These are phyloP conservation scores for Cymodocea nodosa DNA, from an alignment of 116 monocot genomes.

Conservation along the genomic window DNA sequence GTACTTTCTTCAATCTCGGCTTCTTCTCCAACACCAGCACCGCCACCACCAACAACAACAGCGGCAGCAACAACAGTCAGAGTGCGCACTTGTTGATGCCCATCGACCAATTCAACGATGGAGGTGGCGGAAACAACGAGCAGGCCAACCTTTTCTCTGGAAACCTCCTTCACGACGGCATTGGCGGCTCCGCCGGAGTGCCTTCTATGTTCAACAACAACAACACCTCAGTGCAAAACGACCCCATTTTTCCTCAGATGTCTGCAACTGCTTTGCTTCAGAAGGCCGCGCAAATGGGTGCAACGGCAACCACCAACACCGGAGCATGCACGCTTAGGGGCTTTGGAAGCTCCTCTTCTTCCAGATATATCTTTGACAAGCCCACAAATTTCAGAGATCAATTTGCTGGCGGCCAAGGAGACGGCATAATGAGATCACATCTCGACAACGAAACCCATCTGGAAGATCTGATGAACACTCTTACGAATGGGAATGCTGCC, in stretches of 20 bases:
- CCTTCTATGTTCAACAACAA: constrained; percentile 17
- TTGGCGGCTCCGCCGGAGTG: constrained; percentile 1
- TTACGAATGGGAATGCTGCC: constrained; percentile 26
- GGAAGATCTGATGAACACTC: constrained; percentile 81
- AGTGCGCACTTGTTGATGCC: constrained; percentile 19
- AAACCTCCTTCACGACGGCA: constrained; percentile 30
- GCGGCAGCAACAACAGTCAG: constrained; percentile 9
- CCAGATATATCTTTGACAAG: constrained; percentile 5
- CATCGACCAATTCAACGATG: constrained; percentile 21
- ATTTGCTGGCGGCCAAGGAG: not conserved
- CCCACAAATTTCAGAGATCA: constrained; percentile 1
- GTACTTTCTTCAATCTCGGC: constrained; percentile 26
- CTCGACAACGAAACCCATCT: constrained; percentile 45
- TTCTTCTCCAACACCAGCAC: constrained; percentile 28
- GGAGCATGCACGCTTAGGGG: constrained; percentile 27
- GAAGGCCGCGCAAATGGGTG: constrained; percentile 84
- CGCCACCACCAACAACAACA: constrained; percentile 8
- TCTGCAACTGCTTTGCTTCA: constrained; percentile 90
- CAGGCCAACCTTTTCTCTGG: constrained; percentile 26
- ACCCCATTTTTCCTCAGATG: constrained; percentile 56
- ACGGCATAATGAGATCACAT: not conserved
- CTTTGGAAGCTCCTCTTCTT: constrained; percentile 20
- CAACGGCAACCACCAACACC: constrained; percentile 16
- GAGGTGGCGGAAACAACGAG: constrained; percentile 7
- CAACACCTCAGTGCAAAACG: constrained; percentile 17